These are phyloP conservation scores for Akanthomyces dipterigenus DNA, from an alignment of 2,329 filamentous ascomycete species.

Conservation along the genomic window DNA sequence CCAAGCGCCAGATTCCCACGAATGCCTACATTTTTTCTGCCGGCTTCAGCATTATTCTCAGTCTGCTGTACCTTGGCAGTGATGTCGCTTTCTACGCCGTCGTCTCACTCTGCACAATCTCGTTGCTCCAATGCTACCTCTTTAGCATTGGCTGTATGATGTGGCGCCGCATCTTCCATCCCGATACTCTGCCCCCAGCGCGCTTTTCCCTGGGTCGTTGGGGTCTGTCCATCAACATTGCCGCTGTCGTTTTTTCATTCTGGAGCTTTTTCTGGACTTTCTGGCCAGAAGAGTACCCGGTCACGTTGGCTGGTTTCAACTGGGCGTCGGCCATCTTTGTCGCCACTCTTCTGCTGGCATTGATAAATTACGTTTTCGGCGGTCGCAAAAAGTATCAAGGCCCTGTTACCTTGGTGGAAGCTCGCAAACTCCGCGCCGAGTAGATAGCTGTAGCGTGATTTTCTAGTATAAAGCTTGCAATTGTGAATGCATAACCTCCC, in stretches of 20 bases:
- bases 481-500: too few species aligned
- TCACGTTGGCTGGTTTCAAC: conserved; percentile 13
- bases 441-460: neutral
- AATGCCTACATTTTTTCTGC: conserved; percentile 14
- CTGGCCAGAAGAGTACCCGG: conserved; percentile 13
- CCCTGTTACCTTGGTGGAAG: conserved; percentile 13
- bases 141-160: conserved; percentile 16
- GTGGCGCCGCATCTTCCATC: conserved; percentile 14
- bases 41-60: conserved; percentile 4
- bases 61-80: conserved; percentile 15
- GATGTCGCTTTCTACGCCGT: conserved; percentile 15
- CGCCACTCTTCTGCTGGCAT: neutral
- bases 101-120: conserved; percentile 12
- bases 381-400: conserved; percentile 12
- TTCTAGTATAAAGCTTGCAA: neutral
- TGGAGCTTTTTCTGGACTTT: conserved; percentile 17
- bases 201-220: conserved; percentile 15
- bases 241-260: conserved; percentile 4
- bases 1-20: conserved; percentile 7
- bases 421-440: neutral
- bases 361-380: conserved; percentile 10
- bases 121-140: conserved; percentile 15
- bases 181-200: conserved; percentile 13
- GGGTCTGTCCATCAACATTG: conserved; percentile 12
- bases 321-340: conserved; percentile 14